Evolutionary conservation across 768 basidiomycete species (phyloP), one percentile per base, ranked within the genome.

Genomic region (Sporobolomyces pararoseus): DNA sequence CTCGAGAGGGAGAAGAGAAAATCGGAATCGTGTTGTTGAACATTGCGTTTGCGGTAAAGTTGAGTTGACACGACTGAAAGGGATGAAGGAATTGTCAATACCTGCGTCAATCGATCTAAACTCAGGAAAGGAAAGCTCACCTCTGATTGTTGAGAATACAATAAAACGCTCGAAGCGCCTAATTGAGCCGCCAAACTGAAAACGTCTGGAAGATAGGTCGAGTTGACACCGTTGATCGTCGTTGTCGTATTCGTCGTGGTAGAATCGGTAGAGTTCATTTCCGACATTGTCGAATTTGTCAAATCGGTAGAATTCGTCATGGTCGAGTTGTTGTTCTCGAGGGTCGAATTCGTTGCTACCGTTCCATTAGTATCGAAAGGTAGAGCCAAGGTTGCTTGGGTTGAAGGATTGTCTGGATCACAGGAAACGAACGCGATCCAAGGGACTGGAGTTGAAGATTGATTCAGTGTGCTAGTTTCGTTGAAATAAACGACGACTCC

Each of bases 361-460:
- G 59, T 61, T 3, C 44, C 59, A 46, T 61, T 61, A 29, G 46
- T 12, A 23, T 29, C 13, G 46, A 61, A 49, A 3, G 59, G 59
- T 5, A 49, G 29, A 4, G 27, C 1, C 31, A 49, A 31, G 21
- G 59, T 61, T 13, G 59, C 44, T 27, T 61, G 35, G 34, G 55
- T 47, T 34, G 65, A 58, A 46, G 47, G 34, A 49, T 59, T 51
- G n/a, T n/a, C n/a, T 27, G 50, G 27, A 59, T 72, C 71, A 59
- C 71, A 72, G 13, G 63, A 65, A 34, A 72, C 53, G 66, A 52
- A 55, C 2, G 66, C 66, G 53, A 72, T 44, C 39, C 49, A 72
- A 19, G 71, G 71, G 19, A 72, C 34, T 1, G 32, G 1, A 3
- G 63, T 54, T 19, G 59, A 32, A 10, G 63, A 58, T 58, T 68